Percentiles rank a stretch among this genome's conserved stretches.
Evolutionary conservation across 345 rosid species (phyloP).

Genomic region (Microthlaspi erraticum): DNA sequence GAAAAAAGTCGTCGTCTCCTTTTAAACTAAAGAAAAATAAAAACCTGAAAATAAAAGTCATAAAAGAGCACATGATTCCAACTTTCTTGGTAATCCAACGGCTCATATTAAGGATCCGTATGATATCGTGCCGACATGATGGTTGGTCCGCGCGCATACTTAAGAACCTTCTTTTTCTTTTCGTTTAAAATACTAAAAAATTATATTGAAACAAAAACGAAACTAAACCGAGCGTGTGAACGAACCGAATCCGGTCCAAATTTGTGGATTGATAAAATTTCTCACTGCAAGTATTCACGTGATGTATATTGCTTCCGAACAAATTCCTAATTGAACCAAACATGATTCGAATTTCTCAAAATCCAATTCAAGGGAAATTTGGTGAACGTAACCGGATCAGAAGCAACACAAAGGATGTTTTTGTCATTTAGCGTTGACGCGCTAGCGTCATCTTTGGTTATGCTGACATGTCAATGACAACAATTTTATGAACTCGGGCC

Average conservation of each 20-base stretch:
- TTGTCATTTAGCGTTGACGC: constrained; percentile 25
- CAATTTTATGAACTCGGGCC: not conserved
- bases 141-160: constrained; percentile 31
- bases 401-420: constrained; percentile 23
- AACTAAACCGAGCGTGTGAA: constrained; percentile 5
- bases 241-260: not conserved
- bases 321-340: not conserved
- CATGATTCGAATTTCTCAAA: not conserved
- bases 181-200: not conserved
- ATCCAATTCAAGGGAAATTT: not conserved
- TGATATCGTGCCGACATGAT: constrained; percentile 37
- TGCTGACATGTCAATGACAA: constrained; percentile 29
- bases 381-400: constrained; percentile 16
- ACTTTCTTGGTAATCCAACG: constrained; percentile 43
- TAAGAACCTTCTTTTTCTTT: constrained; percentile 29
- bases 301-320: no score
- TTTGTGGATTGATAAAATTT: not conserved
- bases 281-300: not conserved
- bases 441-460: not conserved
- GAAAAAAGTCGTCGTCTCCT: constrained; percentile 21
- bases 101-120: constrained; percentile 19
- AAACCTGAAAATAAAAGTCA: not conserved
- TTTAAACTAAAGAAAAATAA: constrained; percentile 21
- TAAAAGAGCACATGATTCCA: constrained; percentile 40
- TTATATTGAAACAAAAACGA: not conserved